Base-by-base conservation (phyloP, 805 yeast species). In the Diddensiella santjacobensis region DNA sequence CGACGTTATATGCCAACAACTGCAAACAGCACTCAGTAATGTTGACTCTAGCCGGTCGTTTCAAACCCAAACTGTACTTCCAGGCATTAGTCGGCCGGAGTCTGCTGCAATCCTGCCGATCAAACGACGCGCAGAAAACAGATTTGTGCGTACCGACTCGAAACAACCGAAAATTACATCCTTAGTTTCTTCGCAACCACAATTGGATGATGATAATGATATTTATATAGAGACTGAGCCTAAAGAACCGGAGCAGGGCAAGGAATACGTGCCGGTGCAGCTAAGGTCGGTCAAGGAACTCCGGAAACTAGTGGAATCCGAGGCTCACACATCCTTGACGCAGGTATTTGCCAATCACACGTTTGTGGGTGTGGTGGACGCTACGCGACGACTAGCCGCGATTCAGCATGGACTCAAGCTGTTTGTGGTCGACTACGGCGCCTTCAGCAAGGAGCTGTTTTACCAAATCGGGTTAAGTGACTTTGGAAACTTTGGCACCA, bases 321-420 rank as follows among this genome's bases (percentile, higher is more conserved):
- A 63, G 0, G 67, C 77, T 0, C 75, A 82, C 60, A 61, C 68
- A n/a, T 73, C 74, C 3, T 65, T 91, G 20, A 83, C 95, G 0
- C 75, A 79, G 38, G 65, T 87, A 1, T 80, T 91, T 64, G 74
- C 83, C 5, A 79, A 84, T 47, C 77, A 84, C 43, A 78, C 83
- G 0, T 87, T 75, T 60, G 83, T 93, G 5, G 99, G 99, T 0
- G 67, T 91, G 2, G 90, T 87, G 1, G 98, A 91, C 61, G 75
- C 76, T 8, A 60, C 66, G 10, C 75, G 79, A 52, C 69, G 97
- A 39, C 69, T 91, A 18, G 82, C 85, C 11, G 84, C 96, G n/a
- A 71, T 91, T 39, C 99, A 93, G 62, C 77, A 81, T 60, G 96
- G 84, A 57, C 84, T 89, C 5, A 80, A 81, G 49, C 69, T 93